Evolutionary conservation across 1,284 basidiomycete genomes (phyloP).

Genomic region (Heterobasidion occidentale): DNA sequence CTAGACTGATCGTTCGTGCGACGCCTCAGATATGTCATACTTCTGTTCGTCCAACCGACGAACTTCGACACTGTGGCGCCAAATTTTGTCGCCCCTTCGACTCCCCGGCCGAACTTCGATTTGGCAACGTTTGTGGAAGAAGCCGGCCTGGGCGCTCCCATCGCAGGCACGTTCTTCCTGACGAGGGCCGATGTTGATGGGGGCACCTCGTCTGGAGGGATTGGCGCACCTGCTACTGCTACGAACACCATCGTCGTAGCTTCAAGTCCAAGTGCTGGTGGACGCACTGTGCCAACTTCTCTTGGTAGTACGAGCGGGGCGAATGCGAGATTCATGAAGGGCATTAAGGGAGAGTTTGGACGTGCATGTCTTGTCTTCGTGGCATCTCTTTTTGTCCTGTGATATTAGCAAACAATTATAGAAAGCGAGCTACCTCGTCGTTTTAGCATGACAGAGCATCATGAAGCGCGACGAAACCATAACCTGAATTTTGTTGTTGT

Average conservation of each 20-base stretch:
- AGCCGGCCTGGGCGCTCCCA: conserved; percentile 18
- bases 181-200: conserved; percentile 17
- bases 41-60: conserved; percentile 21
- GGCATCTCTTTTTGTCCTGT: too few relatives aligned
- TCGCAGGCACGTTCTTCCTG: conserved; percentile 24
- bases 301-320: too few relatives aligned
- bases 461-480: background rate
- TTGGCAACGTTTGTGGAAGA: conserved; percentile 20
- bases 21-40: conserved; percentile 16
- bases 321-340: too few relatives aligned
- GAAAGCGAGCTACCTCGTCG: too few relatives aligned
- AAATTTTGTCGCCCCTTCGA: conserved; percentile 15
- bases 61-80: conserved; percentile 16
- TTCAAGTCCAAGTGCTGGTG: background rate
- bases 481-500: background rate
- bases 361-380: too few relatives aligned
- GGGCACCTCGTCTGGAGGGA: background rate
- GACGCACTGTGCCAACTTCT: too few relatives aligned
- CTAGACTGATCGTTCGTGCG: background rate
- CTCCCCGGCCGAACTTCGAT: conserved; percentile 20
- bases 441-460: too few relatives aligned
- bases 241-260: background rate
- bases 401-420: too few relatives aligned
- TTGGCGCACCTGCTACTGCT: background rate
- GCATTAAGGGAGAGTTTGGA: too few relatives aligned